Percentiles rank a stretch among this genome's conserved stretches.
Conservation (phyloP, 371 early-diverging fungal genomes). For the Lichtheimia corymbifera region DNA sequence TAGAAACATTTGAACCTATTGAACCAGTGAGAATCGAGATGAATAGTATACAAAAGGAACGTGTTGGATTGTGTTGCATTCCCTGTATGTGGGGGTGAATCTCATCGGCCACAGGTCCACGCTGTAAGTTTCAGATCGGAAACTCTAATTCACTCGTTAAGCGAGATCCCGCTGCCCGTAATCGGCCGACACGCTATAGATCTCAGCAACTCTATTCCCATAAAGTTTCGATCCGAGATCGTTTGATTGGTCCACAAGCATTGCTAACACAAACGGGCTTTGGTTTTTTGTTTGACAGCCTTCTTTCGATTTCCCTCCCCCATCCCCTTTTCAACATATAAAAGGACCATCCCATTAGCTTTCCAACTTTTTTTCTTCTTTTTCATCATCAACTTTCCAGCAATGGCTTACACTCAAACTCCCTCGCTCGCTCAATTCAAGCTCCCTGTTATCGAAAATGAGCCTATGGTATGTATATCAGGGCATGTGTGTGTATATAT, state of each 20-base stretch:
- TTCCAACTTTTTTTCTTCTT: not conserved
- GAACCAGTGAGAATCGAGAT: too few species aligned
- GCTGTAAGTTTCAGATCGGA: slow-evolving; percentile 9
- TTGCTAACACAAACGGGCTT: not conserved
- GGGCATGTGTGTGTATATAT: not conserved
- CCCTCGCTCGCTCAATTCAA: slow-evolving; percentile 71
- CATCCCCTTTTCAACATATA: not conserved
- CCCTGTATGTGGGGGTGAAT: not conserved
- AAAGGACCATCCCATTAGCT: not conserved
- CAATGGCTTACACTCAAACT: slow-evolving; percentile 22
- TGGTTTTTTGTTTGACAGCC: slow-evolving; percentile 1
- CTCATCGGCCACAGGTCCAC: not conserved
- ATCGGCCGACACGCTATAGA: slow-evolving; percentile 2
- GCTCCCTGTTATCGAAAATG: slow-evolving; percentile 85
- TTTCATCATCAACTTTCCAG: not conserved
- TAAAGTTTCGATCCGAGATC: slow-evolving; percentile 1
- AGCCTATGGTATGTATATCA: slow-evolving; percentile 74
- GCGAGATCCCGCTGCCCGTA: not conserved
- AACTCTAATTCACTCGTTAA: slow-evolving; percentile 5
- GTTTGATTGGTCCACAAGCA: slow-evolving; percentile 1
- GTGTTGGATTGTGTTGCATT: too few species aligned
- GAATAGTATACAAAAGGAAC: too few species aligned
- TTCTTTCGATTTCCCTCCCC: not conserved
- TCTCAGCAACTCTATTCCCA: slow-evolving; percentile 5
- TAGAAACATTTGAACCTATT: too few species aligned